phyloP scores from a whole-genome alignment of 306 rosid species.

The Crotalaria pallida region DNA sequence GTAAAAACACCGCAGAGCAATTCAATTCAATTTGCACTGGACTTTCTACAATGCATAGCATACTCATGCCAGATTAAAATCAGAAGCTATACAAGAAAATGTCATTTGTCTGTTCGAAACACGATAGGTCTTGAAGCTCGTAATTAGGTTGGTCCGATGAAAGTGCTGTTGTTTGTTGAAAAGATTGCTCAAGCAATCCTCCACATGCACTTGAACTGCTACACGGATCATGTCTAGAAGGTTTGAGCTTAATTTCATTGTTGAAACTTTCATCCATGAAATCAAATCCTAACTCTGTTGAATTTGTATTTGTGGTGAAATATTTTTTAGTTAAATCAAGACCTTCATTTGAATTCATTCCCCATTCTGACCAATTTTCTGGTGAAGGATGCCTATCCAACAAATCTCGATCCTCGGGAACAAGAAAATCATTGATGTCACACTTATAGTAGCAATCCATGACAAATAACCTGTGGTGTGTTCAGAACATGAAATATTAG shows the following conservation, averaged over 20 bases:
- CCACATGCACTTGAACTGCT: constrained; percentile 51
- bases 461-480: constrained; percentile 31
- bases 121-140: constrained; percentile 49
- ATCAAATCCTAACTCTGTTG: constrained; percentile 28
- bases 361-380: constrained; percentile 69
- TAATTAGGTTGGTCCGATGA: constrained; percentile 26
- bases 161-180: constrained; percentile 27
- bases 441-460: constrained; percentile 64
- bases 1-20: constrained; percentile 42
- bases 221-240: constrained; percentile 39
- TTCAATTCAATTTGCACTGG: constrained; percentile 44
- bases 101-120: constrained; percentile 57
- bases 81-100: constrained; percentile 66
- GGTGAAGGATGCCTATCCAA: constrained; percentile 57
- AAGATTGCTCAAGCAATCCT: constrained; percentile 42
- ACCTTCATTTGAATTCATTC: constrained; percentile 35
- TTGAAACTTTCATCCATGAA: constrained; percentile 32
- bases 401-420: constrained; percentile 39
- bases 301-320: constrained; percentile 26
- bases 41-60: constrained; percentile 32
- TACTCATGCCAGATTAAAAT: constrained; percentile 31
- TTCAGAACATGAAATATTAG: constrained; percentile 8
- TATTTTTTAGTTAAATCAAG: constrained; percentile 28
- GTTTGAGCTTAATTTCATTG: constrained; percentile 38
- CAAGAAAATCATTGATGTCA: constrained; percentile 42